Base-by-base conservation (phyloP, 2,329 filamentous ascomycete genomes). In the Curvularia verruculosa region DNA sequence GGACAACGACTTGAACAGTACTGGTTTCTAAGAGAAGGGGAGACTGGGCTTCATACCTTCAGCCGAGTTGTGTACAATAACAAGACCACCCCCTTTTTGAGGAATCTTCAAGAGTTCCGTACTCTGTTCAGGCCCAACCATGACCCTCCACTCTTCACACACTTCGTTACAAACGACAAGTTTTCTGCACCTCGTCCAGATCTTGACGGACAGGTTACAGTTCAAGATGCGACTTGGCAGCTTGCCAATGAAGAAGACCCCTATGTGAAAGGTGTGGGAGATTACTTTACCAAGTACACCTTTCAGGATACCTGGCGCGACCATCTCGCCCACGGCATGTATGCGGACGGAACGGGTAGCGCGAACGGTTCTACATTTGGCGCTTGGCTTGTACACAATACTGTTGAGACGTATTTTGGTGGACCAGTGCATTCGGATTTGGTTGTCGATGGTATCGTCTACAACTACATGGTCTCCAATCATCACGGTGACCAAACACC, bases 231-330 rank as follows among this genome's bases (percentile, higher is more conserved):
- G 4, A 87, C 86, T 0, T 88, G 85, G 84, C 83, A 84, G 45
- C 69, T 88, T 13, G 82, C 83, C 24, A 83, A 83, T 45, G 81
- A 81, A 0, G 66, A 82, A 15, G 83, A 86, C 65, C 76, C 82
- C 0, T 88, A 88, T 64, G 83, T 85, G 0, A 70, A 80, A 36
- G 75, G 85, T 44, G 80, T 84, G 54, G 79, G 83, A 1, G 83
- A 87, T 44, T 88, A 87, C 70, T 89, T 87, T 65, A 88, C 86
- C 21, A 89, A 89, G 68, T 88, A 88, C 64, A 87, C 83, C 0
- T 87, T 88, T 56, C 78, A 80, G 4, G 83, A 85, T 55, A 79
- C 78, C 1, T 87, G 84, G 84, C 78, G 84, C 47, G 79, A 86
- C 44, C 83, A 87, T 54, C 78, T 80, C 36, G 84, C 83, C 2